phyloP scores from a whole-genome alignment of 2,329 filamentous ascomycete genomes.

The Emergomyces africanus region DNA sequence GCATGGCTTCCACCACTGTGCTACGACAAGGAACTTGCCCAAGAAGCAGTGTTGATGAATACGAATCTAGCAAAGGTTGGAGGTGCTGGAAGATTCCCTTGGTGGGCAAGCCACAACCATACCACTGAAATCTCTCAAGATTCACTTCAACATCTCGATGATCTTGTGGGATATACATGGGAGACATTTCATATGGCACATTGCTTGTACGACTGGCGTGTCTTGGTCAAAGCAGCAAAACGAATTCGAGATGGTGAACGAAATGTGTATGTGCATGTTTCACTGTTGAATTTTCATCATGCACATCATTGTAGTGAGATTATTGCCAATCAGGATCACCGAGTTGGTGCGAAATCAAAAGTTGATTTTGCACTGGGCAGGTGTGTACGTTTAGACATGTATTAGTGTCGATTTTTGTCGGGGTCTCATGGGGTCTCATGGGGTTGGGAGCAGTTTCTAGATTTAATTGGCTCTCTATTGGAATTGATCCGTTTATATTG shows the following conservation, averaged over 20 bases:
- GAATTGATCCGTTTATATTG: too few relatives aligned
- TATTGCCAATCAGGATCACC: slow-evolving; percentile 1
- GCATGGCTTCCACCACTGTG: slow-evolving; percentile 8
- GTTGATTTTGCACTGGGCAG: slow-evolving; percentile 7
- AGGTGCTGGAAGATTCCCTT: slow-evolving; percentile 3
- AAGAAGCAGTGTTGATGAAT: neutral
- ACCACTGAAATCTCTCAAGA: slow-evolving; percentile 3
- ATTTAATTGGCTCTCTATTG: neutral
- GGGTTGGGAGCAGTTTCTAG: neutral
- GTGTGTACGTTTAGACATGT: slow-evolving; percentile 2
- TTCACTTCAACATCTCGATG: slow-evolving; percentile 1
- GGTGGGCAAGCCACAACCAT: slow-evolving; percentile 6
- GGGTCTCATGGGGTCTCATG: neutral
- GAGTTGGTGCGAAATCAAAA: slow-evolving; percentile 3
- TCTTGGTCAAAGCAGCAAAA: slow-evolving; percentile 6
- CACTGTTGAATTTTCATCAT: slow-evolving; percentile 4
- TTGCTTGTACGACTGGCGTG: slow-evolving; percentile 8
- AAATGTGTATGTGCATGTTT: slow-evolving; percentile 6
- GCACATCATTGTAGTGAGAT: slow-evolving; percentile 5
- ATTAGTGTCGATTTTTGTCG: neutral
- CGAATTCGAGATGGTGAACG: slow-evolving; percentile 5
- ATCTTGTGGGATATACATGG: slow-evolving; percentile 7
- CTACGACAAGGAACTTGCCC: slow-evolving; percentile 4
- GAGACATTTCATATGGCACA: slow-evolving; percentile 7
- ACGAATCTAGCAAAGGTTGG: slow-evolving; percentile 1